phyloP scores from a whole-genome alignment of 2,329 filamentous ascomycete genomes.

The Lachnellula arida region DNA sequence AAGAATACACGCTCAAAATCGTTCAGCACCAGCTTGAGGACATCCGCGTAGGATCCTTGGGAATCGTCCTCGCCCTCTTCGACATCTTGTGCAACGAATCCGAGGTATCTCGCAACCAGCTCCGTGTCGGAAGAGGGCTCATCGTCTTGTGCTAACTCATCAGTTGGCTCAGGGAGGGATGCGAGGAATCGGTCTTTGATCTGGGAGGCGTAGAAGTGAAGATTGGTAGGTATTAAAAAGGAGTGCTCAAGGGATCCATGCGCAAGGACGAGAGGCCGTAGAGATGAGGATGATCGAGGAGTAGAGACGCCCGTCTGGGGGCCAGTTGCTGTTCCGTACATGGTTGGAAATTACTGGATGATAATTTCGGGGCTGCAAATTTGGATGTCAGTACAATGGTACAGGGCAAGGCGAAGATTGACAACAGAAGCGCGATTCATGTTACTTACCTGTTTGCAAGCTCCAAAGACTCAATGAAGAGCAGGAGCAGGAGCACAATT shows the following conservation, averaged over 20 bases:
- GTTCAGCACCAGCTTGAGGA: slow-evolving; percentile 86
- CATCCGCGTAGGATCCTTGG: slow-evolving; percentile 84
- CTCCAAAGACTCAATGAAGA: slow-evolving; percentile 35
- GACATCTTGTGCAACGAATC: slow-evolving; percentile 81
- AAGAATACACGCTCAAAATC: slow-evolving; percentile 97
- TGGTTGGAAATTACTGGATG: slow-evolving; percentile 40
- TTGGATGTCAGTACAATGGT: not conserved
- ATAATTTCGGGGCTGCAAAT: slow-evolving; percentile 1
- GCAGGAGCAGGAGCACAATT: slow-evolving; percentile 27
- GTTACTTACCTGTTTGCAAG: slow-evolving; percentile 18
- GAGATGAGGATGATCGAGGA: slow-evolving; percentile 86
- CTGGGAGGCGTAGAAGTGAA: slow-evolving; percentile 94
- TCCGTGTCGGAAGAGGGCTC: slow-evolving; percentile 96
- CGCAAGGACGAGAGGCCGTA: slow-evolving; percentile 82
- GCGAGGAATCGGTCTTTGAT: slow-evolving; percentile 86
- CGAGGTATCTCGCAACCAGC: slow-evolving; percentile 89
- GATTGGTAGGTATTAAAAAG: slow-evolving; percentile 88
- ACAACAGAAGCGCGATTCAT: not conserved
- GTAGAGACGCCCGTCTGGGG: slow-evolving; percentile 96
- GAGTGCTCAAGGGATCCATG: slow-evolving; percentile 96
- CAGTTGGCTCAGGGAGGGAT: slow-evolving; percentile 83
- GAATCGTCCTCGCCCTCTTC: slow-evolving; percentile 88
- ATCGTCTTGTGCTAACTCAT: slow-evolving; percentile 96
- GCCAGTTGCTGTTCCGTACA: slow-evolving; percentile 82
- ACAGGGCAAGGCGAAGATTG: not conserved